These are phyloP conservation scores for Gossypium gossypioides DNA, from an alignment of 441 rosid genomes.

Conservation along the genomic window DNA sequence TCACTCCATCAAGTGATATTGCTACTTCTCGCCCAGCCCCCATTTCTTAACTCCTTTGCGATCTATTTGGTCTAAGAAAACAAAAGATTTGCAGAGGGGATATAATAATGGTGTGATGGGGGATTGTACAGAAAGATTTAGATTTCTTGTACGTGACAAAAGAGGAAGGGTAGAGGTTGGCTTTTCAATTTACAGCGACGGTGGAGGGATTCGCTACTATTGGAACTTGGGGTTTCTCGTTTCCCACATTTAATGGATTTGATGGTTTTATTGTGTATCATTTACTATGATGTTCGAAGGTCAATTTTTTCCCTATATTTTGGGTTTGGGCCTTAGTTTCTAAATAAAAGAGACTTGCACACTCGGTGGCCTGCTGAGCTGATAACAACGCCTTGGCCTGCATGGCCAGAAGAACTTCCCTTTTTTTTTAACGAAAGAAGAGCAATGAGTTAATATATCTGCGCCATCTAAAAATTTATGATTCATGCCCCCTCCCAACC, in stretches of 20 bases:
- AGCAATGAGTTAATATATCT: no score
- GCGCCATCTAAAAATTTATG: no score
- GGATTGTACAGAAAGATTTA: not conserved
- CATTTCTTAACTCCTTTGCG: slow-evolving; percentile 27
- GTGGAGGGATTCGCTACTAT: not conserved
- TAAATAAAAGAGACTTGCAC: no score
- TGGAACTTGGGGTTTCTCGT: not conserved
- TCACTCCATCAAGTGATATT: slow-evolving; percentile 73
- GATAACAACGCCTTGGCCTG: not conserved
- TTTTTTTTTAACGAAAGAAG: no score
- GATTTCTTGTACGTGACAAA: not conserved
- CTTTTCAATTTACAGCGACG: not conserved
- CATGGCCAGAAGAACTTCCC: not conserved
- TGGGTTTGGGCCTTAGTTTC: not conserved
- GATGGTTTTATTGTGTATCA: not conserved
- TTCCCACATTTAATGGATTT: not conserved
- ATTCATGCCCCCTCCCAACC: no score
- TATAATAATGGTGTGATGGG: not conserved
- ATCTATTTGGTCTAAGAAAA: not conserved
- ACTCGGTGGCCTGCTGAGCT: not conserved
- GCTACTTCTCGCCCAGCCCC: slow-evolving; percentile 66
- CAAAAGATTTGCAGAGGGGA: not conserved
- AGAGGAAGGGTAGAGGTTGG: not conserved
- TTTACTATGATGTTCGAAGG: not conserved
- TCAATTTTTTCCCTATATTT: not conserved